Evolutionary conservation across 129 eudicot genomes (phyloP).

Genomic region (Oenanthe sinensis): DNA sequence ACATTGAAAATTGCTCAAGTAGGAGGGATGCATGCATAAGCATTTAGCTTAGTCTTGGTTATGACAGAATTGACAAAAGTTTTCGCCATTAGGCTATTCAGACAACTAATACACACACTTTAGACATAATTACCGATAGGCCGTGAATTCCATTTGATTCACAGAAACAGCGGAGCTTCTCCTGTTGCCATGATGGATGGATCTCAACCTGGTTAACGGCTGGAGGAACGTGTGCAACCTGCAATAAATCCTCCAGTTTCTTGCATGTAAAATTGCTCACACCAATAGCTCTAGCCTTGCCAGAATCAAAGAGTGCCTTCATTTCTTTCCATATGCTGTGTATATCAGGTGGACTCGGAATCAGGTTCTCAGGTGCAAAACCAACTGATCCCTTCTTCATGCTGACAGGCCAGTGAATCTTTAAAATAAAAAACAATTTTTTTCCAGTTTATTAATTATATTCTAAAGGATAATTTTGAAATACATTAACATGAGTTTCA

Average conservation of each 20-base stretch:
- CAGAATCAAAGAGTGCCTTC: slow-evolving; percentile 65
- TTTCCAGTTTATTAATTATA: neutral
- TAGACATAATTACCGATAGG: slow-evolving; percentile 39
- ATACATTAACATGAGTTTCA: neutral
- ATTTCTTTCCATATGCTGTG: slow-evolving; percentile 78
- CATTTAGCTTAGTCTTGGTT: neutral
- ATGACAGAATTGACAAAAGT: neutral
- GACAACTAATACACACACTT: neutral
- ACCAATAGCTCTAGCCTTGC: slow-evolving; percentile 67
- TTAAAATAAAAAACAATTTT: neutral
- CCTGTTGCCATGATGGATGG: slow-evolving; percentile 75
- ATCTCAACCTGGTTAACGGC: slow-evolving; percentile 91
- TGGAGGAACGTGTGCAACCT: slow-evolving; percentile 62
- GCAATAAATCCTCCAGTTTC: slow-evolving; percentile 56
- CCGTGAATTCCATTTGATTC: slow-evolving; percentile 57
- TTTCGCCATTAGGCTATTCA: neutral
- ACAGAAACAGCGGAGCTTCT: slow-evolving; percentile 58
- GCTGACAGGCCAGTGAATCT: slow-evolving; percentile 80
- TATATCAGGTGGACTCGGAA: slow-evolving; percentile 29
- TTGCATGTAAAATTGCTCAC: slow-evolving; percentile 73
- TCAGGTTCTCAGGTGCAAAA: slow-evolving; percentile 49
- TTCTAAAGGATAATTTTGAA: neutral
- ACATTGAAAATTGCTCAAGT: neutral
- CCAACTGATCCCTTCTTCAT: slow-evolving; percentile 54
- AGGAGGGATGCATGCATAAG: too few relatives aligned